phyloP scores from a whole-genome alignment of 106 monocot species.

The Platanthera guangdongensis region DNA sequence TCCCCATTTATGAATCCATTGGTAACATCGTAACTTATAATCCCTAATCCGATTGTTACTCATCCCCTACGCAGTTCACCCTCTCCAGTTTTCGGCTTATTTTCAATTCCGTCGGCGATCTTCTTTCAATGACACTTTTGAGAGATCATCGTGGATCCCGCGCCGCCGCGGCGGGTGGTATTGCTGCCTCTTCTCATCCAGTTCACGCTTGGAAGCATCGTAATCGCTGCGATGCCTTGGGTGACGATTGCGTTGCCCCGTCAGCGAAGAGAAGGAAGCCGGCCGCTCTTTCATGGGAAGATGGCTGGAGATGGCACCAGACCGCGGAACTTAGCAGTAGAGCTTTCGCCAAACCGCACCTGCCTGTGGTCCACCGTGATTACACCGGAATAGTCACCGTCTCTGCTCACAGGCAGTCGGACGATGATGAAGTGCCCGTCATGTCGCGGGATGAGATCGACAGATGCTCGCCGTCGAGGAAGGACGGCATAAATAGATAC shows the following conservation, averaged over 20 bases:
- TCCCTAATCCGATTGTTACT: background rate
- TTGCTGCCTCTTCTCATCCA: background rate
- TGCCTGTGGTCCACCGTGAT: background rate
- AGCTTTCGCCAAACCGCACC: constrained; percentile 5
- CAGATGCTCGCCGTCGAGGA: constrained; percentile 78
- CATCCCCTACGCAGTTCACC: background rate
- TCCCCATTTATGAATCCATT: too few species aligned
- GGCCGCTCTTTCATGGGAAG: constrained; percentile 8
- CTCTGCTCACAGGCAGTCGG: background rate
- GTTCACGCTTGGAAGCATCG: background rate
- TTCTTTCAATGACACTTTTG: background rate
- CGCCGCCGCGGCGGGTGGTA: background rate
- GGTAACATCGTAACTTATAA: too few species aligned
- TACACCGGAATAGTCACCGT: background rate
- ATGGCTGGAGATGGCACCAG: background rate
- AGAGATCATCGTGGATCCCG: background rate
- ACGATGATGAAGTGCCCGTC: constrained; percentile 17
- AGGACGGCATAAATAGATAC: constrained; percentile 64
- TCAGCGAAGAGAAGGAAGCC: constrained; percentile 10
- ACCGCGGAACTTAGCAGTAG: background rate
- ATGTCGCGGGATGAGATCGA: constrained; percentile 90
- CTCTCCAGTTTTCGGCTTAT: background rate
- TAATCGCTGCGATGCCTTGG: background rate
- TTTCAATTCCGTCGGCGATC: constrained; percentile 1
- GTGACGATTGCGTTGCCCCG: background rate